These are phyloP conservation scores for Ustilago hordei DNA, from an alignment of 1,284 basidiomycete genomes.

Conservation along the genomic window DNA sequence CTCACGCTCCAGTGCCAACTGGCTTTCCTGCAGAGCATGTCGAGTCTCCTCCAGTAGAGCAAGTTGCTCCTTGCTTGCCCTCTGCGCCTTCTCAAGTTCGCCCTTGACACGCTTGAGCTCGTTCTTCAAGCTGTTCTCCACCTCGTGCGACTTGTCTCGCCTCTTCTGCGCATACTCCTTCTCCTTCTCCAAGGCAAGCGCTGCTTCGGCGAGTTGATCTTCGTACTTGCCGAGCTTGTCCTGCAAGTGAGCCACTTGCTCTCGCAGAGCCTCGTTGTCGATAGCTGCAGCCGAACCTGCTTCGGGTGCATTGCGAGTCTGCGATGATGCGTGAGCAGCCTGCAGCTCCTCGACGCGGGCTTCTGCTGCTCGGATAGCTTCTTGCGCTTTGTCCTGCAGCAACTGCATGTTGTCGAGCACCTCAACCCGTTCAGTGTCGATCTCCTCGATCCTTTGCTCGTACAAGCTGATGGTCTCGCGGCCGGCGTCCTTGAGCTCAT, in stretches of 20 bases:
- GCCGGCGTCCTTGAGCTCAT: conserved; percentile 83
- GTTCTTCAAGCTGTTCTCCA: conserved; percentile 73
- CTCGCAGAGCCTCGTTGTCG: conserved; percentile 89
- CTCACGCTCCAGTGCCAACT: conserved; percentile 89
- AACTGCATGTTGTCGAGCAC: conserved; percentile 52
- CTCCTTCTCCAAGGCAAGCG: conserved; percentile 79
- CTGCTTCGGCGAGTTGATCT: conserved; percentile 85
- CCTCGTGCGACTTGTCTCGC: conserved; percentile 74
- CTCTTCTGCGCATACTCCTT: conserved; percentile 76
- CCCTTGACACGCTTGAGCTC: conserved; percentile 71
- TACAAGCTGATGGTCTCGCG: conserved; percentile 73
- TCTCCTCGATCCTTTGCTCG: conserved; percentile 48
- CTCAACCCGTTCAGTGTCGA: conserved; percentile 67
- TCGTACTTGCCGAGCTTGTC: conserved; percentile 81
- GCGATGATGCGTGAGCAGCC: conserved; percentile 24
- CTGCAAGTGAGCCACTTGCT: conserved; percentile 87
- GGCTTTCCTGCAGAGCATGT: conserved; percentile 87
- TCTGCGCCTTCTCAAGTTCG: conserved; percentile 73
- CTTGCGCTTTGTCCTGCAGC: conserved; percentile 78
- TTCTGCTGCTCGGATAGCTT: conserved; percentile 79
- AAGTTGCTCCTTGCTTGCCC: conserved; percentile 52
- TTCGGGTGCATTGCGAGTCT: conserved; percentile 17
- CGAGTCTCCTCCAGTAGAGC: conserved; percentile 72
- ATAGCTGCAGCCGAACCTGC: conserved; percentile 75
- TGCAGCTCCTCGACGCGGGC: conserved; percentile 77